Evolutionary conservation across 441 rosid species (phyloP).

Genomic region (Populus hybrid): DNA sequence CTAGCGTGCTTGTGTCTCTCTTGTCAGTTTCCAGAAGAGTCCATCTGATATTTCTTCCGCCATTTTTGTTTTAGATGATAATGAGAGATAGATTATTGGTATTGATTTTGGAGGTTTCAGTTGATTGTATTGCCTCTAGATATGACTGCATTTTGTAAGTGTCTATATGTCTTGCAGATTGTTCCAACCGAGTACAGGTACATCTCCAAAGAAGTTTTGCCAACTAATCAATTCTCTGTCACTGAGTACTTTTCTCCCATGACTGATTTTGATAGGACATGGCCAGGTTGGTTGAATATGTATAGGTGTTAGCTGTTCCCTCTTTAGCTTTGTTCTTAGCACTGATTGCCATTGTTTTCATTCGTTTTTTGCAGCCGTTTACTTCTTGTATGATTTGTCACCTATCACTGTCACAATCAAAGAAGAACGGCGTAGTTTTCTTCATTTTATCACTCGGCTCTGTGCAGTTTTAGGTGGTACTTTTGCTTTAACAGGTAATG

Average conservation of each 20-base stretch:
- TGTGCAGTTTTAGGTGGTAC: conserved; percentile 98
- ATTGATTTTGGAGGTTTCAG: background rate
- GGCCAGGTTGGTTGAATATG: conserved; percentile 80
- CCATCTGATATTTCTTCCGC: background rate
- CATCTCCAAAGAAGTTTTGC: conserved; percentile 74
- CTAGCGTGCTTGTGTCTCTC: background rate
- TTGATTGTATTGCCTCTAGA: background rate
- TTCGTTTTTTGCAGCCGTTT: conserved; percentile 59
- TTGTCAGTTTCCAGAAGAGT: background rate
- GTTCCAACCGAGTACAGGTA: conserved; percentile 96
- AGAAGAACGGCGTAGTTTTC: conserved; percentile 88
- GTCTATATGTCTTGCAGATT: conserved; percentile 46
- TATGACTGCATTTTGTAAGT: background rate
- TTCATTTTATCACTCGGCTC: conserved; percentile 91
- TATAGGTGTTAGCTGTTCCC: background rate
- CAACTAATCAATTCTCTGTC: conserved; percentile 94
- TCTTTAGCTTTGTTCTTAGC: conserved; percentile 12
- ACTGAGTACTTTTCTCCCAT: conserved; percentile 84
- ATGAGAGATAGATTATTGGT: background rate
- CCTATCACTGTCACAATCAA: conserved; percentile 93
- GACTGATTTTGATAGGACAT: conserved; percentile 59
- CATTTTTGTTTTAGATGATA: background rate
- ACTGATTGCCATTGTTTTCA: background rate
- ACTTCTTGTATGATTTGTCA: conserved; percentile 92
- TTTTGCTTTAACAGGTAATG: conserved; percentile 90